Evolutionary conservation across 2,329 filamentous ascomycete species (phyloP).

Genomic region (Hypoxylon sp.): DNA sequence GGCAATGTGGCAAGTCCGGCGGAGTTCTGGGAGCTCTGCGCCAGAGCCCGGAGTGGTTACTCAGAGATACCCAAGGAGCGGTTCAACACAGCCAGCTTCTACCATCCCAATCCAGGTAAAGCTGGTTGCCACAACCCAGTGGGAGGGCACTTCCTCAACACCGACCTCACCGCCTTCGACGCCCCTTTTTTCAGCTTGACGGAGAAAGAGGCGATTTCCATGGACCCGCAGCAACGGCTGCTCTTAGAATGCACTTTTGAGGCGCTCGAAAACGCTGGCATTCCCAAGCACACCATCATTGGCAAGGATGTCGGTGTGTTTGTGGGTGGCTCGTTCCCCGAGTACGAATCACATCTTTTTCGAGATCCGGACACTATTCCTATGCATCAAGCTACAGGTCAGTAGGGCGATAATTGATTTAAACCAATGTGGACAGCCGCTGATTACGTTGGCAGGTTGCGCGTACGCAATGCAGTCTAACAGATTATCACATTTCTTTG

Average conservation of each 20-base stretch:
- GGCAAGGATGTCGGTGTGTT: conserved; percentile 67
- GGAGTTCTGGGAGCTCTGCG: conserved; percentile 59
- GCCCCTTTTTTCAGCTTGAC: conserved; percentile 69
- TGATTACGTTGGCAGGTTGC: conserved; percentile 56
- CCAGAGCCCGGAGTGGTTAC: conserved; percentile 57
- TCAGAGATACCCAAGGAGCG: conserved; percentile 59
- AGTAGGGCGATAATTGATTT: conserved; percentile 38
- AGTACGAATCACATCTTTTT: conserved; percentile 64
- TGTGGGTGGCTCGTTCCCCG: conserved; percentile 63
- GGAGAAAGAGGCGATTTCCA: conserved; percentile 63
- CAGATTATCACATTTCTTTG: conserved; percentile 69
- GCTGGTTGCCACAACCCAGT: conserved; percentile 56
- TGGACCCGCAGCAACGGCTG: conserved; percentile 70
- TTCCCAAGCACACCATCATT: conserved; percentile 63
- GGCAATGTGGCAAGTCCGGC: conserved; percentile 56
- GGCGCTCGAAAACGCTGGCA: conserved; percentile 67
- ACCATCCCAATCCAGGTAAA: conserved; percentile 56
- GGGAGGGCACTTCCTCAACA: conserved; percentile 59
- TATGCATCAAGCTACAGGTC: conserved; percentile 67
- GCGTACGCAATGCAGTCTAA: conserved; percentile 69
- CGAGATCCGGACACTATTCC: conserved; percentile 64
- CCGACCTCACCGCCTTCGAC: conserved; percentile 64
- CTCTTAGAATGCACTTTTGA: conserved; percentile 69
- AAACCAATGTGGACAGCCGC: conserved; percentile 21
- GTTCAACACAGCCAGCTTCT: conserved; percentile 60